Base-by-base conservation (phyloP, 768 basidiomycete genomes). In the Obba rivulosa region DNA sequence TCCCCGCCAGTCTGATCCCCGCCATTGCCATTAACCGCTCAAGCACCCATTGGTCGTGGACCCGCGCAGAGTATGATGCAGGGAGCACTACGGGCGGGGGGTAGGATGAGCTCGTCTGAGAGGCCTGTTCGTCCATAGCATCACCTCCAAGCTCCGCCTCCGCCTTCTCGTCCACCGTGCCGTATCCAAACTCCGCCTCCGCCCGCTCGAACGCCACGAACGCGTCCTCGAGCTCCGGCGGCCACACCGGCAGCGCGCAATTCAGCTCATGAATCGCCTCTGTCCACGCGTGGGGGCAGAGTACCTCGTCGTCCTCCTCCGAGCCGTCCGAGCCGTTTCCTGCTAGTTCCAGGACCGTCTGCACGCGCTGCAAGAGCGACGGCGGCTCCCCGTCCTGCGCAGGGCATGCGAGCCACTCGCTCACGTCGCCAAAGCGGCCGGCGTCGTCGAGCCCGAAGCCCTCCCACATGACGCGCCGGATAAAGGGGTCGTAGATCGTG, bases 391-490 rank as follows among this genome's bases (percentile, higher is more conserved):
- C 34, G 8, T 66, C 50, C 4, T 64, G 49, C 4, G 55, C 35
- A 8, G 87, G 82, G 65, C 93, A 96, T 8, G 54, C 43, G 28
- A 90, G 66, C 93, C 93, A 94, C 41, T 75, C 65, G 13, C 70
- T 62, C 35, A 57, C 42, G 2, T 74, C 65, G 14, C 70, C 62
- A 43, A 57, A 54, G 9, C 44, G 43, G 13, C 43, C 39, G 2
- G 7, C 18, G 34, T 31, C 45, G 40, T 79, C 76, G 37, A 75
- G 68, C 24, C 87, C 72, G 22, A 93, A 65, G 41, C 93, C 93
- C 64, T 97, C 91, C 78, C 79, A 81, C 59, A 94, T 77, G 52
- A 97, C 77, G 43, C 84, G 88, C 17, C 95, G 85, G 50, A 98
- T 76, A 66, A 85, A 90, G 0, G 88, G 76, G 66, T 92, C 88